Base-by-base conservation (phyloP, 441 rosid species). In the Manihot esculenta region DNA sequence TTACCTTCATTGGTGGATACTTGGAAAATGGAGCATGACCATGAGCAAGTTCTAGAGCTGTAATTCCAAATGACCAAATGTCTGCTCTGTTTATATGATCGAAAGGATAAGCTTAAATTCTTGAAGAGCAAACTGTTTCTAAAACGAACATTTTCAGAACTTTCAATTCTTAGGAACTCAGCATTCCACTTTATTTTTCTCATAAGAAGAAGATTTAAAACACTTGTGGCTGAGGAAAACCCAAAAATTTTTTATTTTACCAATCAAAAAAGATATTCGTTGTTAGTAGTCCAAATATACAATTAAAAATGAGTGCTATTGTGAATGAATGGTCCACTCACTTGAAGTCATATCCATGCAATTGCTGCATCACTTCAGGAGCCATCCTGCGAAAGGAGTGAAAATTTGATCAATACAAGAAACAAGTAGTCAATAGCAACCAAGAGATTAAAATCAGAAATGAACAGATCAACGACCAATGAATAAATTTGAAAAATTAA, bases 351-450 rank as follows among this genome's bases (percentile, higher is more conserved):
- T 95, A 95, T 76, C 98, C 99, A 69, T 93, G 97, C 80, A 93
- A 77, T 71, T 93, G 98, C 82, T 95, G 99, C 97, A 95, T 91
- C 62, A 95, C 99, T 88, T 93, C 99, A 74, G 99, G 98, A 78
- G 99, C 99, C 98, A 95, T 93, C 97, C 99, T 95, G 78, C 63
- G 64, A 78, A 67, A 72, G 67, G 70, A 79, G 64, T 68, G 42
- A 64, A 72, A 49, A 67, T 33, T 17, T 2, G 53, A 14, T 47
- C 27, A 33, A 79, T 64, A 15, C 4, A 23, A 18, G n/a, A 20
- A 33, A 59, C 12, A 59, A 59, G 35, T 30, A 6, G 14, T 17
- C 33, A 59, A 1, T 11, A 35, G 33, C 7, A 33, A 24, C 38
- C 15, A 2, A 57, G 14, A 20, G 18, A 30, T 35, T 35, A 2